Evolutionary conservation across 2,329 filamentous ascomycete species (phyloP).

Genomic region (Ophiostoma populinum): DNA sequence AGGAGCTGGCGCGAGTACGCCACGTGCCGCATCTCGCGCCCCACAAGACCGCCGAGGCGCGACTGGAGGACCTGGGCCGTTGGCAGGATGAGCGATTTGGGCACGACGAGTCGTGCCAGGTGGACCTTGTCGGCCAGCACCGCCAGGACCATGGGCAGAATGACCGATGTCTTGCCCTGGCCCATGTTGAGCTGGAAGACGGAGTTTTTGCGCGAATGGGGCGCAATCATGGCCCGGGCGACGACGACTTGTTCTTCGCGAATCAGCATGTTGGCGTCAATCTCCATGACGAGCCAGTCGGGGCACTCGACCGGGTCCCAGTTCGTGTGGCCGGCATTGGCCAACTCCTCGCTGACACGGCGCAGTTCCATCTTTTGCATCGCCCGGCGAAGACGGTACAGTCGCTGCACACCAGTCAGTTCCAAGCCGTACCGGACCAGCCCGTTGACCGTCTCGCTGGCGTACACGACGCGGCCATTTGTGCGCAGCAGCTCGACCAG

Average conservation of each 20-base stretch:
- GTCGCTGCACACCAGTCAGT: conserved; percentile 27
- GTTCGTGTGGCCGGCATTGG: conserved; percentile 33
- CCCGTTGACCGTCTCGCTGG: conserved; percentile 19
- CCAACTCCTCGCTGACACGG: conserved; percentile 23
- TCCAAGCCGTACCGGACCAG: conserved; percentile 26
- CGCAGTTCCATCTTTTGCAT: conserved; percentile 13
- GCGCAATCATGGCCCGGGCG: conserved; percentile 39
- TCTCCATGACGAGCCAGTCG: conserved; percentile 50
- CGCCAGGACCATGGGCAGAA: conserved; percentile 33
- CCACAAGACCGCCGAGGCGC: conserved; percentile 35
- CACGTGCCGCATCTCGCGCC: conserved; percentile 35
- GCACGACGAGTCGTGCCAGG: conserved; percentile 37
- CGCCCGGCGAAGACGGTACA: conserved; percentile 23
- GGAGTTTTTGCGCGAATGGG: conserved; percentile 33
- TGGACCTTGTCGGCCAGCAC: conserved; percentile 26
- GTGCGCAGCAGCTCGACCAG: conserved; percentile 31
- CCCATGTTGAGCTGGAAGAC: conserved; percentile 54
- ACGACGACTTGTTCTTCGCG: conserved; percentile 45
- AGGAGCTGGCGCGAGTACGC: conserved; percentile 37
- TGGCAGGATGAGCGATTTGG: conserved; percentile 37
- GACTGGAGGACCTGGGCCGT: conserved; percentile 38
- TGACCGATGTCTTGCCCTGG: conserved; percentile 40
- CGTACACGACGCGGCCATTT: conserved; percentile 15
- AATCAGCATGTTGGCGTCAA: conserved; percentile 47
- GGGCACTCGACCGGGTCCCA: conserved; percentile 36